Evolutionary conservation across 495 filamentous ascomycete species (phyloP).

Genomic region (Usnea hakonensis): DNA sequence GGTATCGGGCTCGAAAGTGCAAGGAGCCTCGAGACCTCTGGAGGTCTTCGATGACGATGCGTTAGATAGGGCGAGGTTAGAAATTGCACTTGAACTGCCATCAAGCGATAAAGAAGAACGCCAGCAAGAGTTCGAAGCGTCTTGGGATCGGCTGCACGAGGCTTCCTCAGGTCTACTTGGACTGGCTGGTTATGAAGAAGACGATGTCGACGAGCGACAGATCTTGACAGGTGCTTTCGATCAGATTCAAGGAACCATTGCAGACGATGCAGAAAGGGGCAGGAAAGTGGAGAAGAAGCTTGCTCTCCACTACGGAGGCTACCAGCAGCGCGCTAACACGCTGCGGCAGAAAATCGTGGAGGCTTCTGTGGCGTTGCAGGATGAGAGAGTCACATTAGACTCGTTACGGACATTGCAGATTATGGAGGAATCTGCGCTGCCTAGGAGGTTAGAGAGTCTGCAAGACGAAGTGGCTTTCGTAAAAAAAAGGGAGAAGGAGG

Average conservation of each 20-base stretch:
- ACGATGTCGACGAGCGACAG: constrained; percentile 55
- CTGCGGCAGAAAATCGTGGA: constrained; percentile 75
- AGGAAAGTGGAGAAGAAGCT: constrained; percentile 93
- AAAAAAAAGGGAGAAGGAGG: constrained; percentile 75
- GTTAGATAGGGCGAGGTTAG: constrained; percentile 64
- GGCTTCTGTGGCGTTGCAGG: constrained; percentile 66
- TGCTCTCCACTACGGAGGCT: constrained; percentile 77
- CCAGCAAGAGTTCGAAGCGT: constrained; percentile 52
- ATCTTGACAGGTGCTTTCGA: constrained; percentile 58
- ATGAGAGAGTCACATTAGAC: constrained; percentile 62
- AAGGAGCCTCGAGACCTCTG: constrained; percentile 52
- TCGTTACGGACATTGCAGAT: constrained; percentile 69
- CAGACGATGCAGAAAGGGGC: constrained; percentile 63
- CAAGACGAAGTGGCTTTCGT: constrained; percentile 79
- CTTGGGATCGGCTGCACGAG: constrained; percentile 58
- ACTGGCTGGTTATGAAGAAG: constrained; percentile 66
- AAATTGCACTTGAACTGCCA: constrained; percentile 66
- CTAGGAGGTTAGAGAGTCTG: constrained; percentile 62
- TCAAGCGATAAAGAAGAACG: constrained; percentile 38
- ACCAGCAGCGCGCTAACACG: constrained; percentile 75
- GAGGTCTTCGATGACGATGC: constrained; percentile 61
- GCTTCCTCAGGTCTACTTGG: constrained; percentile 56
- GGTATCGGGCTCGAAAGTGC: constrained; percentile 54
- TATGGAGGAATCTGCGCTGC: constrained; percentile 68
- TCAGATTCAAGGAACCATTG: constrained; percentile 61